These are phyloP conservation scores for Salix exigua DNA, from an alignment of 345 rosid species.

Conservation along the genomic window DNA sequence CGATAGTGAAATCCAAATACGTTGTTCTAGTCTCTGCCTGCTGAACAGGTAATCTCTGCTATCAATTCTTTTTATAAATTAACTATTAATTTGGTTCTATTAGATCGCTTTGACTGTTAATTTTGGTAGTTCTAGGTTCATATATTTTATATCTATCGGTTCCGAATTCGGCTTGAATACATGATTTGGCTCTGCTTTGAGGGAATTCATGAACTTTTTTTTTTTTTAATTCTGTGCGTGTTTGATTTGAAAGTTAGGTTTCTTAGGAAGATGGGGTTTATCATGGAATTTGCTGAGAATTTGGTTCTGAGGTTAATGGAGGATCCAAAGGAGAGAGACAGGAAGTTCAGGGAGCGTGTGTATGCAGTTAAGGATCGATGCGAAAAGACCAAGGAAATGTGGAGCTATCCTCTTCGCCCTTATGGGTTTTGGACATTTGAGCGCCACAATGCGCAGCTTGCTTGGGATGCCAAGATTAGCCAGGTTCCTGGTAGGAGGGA, in stretches of 20 bases:
- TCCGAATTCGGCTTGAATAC: neutral
- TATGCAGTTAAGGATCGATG: conserved; percentile 70
- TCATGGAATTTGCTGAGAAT: conserved; percentile 96
- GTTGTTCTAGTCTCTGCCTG: neutral
- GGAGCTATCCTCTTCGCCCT: conserved; percentile 91
- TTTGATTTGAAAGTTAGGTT: neutral
- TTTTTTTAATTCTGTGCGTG: neutral
- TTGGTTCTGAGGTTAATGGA: conserved; percentile 85
- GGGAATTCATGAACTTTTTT: neutral
- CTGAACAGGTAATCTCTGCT: neutral
- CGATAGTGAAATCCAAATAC: neutral
- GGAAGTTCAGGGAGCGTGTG: conserved; percentile 68
- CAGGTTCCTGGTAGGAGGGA: conserved; percentile 94
- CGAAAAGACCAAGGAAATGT: conserved; percentile 92
- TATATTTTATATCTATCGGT: neutral
- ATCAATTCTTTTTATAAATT: neutral
- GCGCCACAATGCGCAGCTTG: conserved; percentile 88
- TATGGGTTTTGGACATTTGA: conserved; percentile 97
- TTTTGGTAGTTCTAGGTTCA: neutral
- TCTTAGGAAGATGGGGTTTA: conserved; percentile 52
- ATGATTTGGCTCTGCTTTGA: neutral
- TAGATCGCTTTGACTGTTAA: neutral
- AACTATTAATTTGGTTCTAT: neutral
- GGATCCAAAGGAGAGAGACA: conserved; percentile 90
- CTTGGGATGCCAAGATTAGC: conserved; percentile 95